Conservation (phyloP, 176 grass and related monocot genomes). For the Phragmites australis region DNA sequence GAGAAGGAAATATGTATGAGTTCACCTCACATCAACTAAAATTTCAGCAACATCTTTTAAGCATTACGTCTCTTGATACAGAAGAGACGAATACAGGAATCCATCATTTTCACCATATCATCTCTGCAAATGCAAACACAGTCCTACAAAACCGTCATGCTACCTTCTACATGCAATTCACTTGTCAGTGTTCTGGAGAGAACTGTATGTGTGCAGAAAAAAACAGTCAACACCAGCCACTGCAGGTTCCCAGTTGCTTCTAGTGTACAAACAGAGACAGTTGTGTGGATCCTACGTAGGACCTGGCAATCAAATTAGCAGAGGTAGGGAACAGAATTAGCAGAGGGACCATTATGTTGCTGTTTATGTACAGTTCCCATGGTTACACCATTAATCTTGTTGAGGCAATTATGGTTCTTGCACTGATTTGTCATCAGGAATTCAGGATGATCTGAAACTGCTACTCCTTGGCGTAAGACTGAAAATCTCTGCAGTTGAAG, state of each 20-base stretch:
- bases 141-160: neutral
- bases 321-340: neutral
- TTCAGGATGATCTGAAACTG: neutral
- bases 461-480: neutral
- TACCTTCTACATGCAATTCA: neutral
- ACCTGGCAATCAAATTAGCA: neutral
- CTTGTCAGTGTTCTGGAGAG: neutral
- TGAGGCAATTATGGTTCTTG: neutral
- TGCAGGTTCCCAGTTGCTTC: neutral
- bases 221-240: neutral
- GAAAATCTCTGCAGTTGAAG: neutral
- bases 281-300: neutral
- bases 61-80: neutral
- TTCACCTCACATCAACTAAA: neutral
- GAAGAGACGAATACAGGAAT: neutral
- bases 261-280: neutral
- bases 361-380: neutral
- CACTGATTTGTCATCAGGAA: neutral
- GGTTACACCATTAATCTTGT: neutral
- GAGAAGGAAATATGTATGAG: neutral
- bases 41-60: neutral
- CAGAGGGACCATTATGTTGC: neutral
- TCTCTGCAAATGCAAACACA: neutral
- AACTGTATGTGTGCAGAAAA: neutral
- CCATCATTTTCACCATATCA: neutral